These are phyloP conservation scores for Sonneratia alba DNA, from an alignment of 345 rosid species.

Conservation along the genomic window DNA sequence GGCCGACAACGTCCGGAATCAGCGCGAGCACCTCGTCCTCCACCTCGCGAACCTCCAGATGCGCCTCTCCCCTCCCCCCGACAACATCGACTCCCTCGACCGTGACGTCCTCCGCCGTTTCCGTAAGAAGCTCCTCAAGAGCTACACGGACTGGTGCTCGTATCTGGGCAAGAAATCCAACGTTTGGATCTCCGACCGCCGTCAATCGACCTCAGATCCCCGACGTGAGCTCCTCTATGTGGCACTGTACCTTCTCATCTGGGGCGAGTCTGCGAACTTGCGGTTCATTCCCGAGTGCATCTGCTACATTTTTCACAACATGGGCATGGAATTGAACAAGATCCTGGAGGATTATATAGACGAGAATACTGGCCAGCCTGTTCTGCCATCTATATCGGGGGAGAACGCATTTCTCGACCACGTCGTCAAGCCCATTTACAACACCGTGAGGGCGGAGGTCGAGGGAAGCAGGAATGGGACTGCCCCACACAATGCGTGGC, in stretches of 20 bases:
- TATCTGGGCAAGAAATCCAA: constrained; percentile 68
- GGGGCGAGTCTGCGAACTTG: constrained; percentile 90
- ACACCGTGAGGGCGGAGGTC: constrained; percentile 64
- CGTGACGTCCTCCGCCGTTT: constrained; percentile 57
- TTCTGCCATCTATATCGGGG: constrained; percentile 67
- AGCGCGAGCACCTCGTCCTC: constrained; percentile 85
- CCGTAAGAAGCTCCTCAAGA: constrained; percentile 56
- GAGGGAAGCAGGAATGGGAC: constrained; percentile 80
- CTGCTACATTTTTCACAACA: constrained; percentile 75
- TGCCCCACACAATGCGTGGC: constrained; percentile 89
- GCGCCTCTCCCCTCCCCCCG: constrained; percentile 92
- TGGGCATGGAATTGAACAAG: constrained; percentile 89
- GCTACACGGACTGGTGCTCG: constrained; percentile 84
- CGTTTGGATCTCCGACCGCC: constrained; percentile 83
- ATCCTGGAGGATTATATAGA: constrained; percentile 73
- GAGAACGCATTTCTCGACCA: constrained; percentile 57
- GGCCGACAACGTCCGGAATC: constrained; percentile 70
- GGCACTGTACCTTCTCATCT: constrained; percentile 57
- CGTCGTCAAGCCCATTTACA: constrained; percentile 79
- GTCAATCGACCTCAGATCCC: constrained; percentile 33
- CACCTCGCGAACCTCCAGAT: constrained; percentile 94
- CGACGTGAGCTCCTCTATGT: constrained; percentile 69
- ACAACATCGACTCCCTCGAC: constrained; percentile 76
- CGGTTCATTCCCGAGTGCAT: constrained; percentile 87
- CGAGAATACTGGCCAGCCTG: constrained; percentile 83